Evolutionary conservation across 2,329 filamentous ascomycete genomes (phyloP).

Genomic region (Pleurostoma richardsiae): DNA sequence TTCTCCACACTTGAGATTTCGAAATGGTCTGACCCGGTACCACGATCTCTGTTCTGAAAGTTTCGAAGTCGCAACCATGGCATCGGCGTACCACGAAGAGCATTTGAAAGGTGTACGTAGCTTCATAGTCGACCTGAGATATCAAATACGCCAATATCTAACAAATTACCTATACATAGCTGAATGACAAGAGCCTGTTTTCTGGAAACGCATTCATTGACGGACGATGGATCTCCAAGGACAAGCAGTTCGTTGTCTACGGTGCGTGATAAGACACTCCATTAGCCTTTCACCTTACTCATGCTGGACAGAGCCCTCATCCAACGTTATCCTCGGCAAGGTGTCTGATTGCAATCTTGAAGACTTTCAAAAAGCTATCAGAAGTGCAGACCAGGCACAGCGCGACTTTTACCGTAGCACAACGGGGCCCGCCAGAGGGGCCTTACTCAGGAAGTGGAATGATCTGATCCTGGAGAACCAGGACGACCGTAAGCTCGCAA

Average conservation of each 20-base stretch:
- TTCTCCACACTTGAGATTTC: too few species aligned
- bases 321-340: conserved; percentile 38
- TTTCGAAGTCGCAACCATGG: neutral
- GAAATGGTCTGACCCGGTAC: too few species aligned
- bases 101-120: neutral
- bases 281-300: neutral
- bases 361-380: conserved; percentile 42
- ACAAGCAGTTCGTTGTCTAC: neutral
- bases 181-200: neutral
- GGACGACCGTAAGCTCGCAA: conserved; percentile 43
- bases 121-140: neutral
- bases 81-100: neutral
- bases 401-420: conserved; percentile 47
- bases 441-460: conserved; percentile 62
- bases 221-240: neutral
- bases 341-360: conserved; percentile 45
- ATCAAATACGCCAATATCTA: neutral
- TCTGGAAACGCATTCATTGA: neutral
- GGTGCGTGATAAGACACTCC: neutral
- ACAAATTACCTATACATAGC: neutral
- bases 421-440: conserved; percentile 26
- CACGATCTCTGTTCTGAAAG: too few species aligned
- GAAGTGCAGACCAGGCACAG: conserved; percentile 36
- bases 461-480: conserved; percentile 61
- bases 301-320: conserved; percentile 35